These are phyloP conservation scores for Microbotryum silenes-acaulis DNA, from an alignment of 1,284 basidiomycete species.

Conservation along the genomic window DNA sequence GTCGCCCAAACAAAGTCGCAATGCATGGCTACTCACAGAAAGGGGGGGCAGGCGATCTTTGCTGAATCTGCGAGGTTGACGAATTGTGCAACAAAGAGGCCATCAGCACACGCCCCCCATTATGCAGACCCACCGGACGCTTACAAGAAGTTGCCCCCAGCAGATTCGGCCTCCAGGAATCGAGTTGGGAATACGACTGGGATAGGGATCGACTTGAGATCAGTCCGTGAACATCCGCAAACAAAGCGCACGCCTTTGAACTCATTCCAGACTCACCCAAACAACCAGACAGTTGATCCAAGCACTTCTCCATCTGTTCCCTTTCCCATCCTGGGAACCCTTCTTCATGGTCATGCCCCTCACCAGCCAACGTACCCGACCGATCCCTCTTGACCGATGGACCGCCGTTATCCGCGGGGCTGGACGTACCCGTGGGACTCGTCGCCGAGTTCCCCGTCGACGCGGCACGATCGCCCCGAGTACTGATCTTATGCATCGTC, in stretches of 20 bases:
- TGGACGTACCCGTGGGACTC: too few relatives aligned
- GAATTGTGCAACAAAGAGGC: too few relatives aligned
- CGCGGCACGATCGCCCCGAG: constrained; percentile 2
- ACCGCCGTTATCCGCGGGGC: constrained; percentile 1
- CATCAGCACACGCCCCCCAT: background rate
- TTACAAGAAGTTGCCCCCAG: constrained; percentile 51
- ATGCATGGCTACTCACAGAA: constrained; percentile 5
- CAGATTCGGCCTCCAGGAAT: constrained; percentile 35
- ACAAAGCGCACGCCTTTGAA: background rate
- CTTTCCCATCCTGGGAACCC: constrained; percentile 56
- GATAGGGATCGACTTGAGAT: constrained; percentile 38
- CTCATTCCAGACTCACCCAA: constrained; percentile 52
- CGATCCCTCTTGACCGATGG: background rate
- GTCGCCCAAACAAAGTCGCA: background rate
- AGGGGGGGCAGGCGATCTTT: constrained; percentile 10
- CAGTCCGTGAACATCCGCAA: background rate
- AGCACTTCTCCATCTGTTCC: constrained; percentile 76
- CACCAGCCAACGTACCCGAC: constrained; percentile 12
- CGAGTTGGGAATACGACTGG: constrained; percentile 41
- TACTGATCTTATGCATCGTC: constrained; percentile 16
- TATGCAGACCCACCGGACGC: constrained; percentile 1
- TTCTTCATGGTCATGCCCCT: constrained; percentile 40
- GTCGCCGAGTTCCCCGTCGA: background rate
- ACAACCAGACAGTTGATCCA: constrained; percentile 70
- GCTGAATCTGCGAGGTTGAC: background rate